phyloP scores from a whole-genome alignment of 208 protist genomes.

The Crithidia brevicula region DNA sequence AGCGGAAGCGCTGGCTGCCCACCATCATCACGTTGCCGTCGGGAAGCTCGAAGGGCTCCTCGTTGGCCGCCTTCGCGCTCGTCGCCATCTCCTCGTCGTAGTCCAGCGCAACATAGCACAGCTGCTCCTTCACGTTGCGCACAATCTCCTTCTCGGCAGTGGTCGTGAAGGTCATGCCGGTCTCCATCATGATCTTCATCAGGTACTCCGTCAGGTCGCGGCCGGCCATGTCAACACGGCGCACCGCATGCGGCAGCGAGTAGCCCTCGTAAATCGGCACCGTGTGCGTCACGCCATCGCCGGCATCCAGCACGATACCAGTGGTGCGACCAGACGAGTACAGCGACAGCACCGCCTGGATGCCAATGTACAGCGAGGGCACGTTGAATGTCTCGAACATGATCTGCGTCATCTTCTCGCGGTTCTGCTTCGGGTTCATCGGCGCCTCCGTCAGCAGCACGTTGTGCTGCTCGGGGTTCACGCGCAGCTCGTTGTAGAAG shows the following conservation, averaged over 20 bases:
- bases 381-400: conserved; percentile 95
- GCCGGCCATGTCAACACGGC: conserved; percentile 92
- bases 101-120: conserved; percentile 94
- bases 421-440: conserved; percentile 93
- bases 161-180: conserved; percentile 96
- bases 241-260: conserved; percentile 84
- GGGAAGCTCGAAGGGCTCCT: conserved; percentile 94
- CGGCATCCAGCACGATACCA: conserved; percentile 94
- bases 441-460: conserved; percentile 94
- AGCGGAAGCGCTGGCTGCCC: conserved; percentile 89
- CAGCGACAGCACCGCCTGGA: conserved; percentile 97
- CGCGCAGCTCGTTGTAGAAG: conserved; percentile 98
- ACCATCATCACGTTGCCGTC: conserved; percentile 94
- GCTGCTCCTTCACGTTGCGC: conserved; percentile 95
- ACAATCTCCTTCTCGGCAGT: conserved; percentile 97
- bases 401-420: conserved; percentile 96
- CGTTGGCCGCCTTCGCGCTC: conserved; percentile 82
- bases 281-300: conserved; percentile 94
- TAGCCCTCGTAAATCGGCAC: conserved; percentile 96
- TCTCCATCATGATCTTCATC: conserved; percentile 95
- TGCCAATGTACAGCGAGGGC: conserved; percentile 93
- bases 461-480: conserved; percentile 98
- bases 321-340: conserved; percentile 93
- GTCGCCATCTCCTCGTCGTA: conserved; percentile 97
- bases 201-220: conserved; percentile 96